Evolutionary conservation across 352 stramenopile genomes (phyloP).

Genomic region (Phytophthora sansomeana): DNA sequence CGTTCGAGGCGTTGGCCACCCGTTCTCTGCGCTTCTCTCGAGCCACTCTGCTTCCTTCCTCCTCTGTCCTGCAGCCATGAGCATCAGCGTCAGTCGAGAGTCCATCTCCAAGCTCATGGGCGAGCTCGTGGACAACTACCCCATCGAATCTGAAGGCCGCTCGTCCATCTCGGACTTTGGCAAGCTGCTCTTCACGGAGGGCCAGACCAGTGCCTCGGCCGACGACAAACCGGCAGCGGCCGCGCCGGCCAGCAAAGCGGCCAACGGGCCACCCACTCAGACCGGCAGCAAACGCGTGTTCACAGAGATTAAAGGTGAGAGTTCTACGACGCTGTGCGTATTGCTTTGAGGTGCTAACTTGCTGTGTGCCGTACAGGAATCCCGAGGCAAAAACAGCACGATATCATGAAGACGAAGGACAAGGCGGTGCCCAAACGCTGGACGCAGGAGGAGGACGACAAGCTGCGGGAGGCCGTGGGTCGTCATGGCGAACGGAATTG

Average conservation of each 20-base stretch:
- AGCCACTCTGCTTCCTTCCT: conserved; percentile 9
- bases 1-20: conserved; percentile 13
- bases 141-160: conserved; percentile 76
- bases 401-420: conserved; percentile 84
- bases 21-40: conserved; percentile 15
- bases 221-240: conserved; percentile 3
- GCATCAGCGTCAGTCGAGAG: conserved; percentile 82
- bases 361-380: conserved; percentile 26
- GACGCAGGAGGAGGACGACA: conserved; percentile 84
- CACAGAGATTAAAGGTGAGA: conserved; percentile 85
- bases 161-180: conserved; percentile 89
- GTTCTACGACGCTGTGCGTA: not conserved
- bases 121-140: conserved; percentile 84
- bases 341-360: conserved; percentile 9
- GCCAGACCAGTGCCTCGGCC: conserved; percentile 36
- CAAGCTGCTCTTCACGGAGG: conserved; percentile 87
- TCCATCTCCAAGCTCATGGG: conserved; percentile 90
- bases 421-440: conserved; percentile 86
- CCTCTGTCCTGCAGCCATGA: conserved; percentile 43
- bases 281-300: conserved; percentile 78
- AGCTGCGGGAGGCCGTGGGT: conserved; percentile 75
- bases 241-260: conserved; percentile 25
- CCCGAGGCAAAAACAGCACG: no score
- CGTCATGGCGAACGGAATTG: conserved; percentile 88
- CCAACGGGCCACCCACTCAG: not conserved